These are phyloP conservation scores for Penicillium atrosanguineum DNA, from an alignment of 495 filamentous ascomycete species.

Conservation along the genomic window DNA sequence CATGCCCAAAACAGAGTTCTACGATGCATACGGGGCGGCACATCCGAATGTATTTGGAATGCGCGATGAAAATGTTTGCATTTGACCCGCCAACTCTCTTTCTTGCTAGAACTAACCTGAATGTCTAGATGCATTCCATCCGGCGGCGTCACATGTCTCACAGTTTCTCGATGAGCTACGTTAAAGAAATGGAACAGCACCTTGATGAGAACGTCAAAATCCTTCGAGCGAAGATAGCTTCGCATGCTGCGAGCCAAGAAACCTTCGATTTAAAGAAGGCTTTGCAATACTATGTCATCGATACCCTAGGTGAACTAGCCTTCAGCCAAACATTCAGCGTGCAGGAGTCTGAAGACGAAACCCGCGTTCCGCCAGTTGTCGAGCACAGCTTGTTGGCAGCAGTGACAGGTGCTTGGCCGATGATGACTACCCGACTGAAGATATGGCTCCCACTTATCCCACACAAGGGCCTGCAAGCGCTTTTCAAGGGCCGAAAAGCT, in stretches of 20 bases:
- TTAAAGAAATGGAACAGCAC: constrained; percentile 14
- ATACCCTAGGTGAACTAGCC: constrained; percentile 6
- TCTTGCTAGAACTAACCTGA: not conserved
- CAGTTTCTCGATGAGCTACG: constrained; percentile 11
- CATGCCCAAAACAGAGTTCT: constrained; percentile 14
- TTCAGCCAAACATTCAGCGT: constrained; percentile 12
- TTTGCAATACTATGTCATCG: constrained; percentile 9
- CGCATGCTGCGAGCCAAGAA: not conserved
- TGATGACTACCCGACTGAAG: constrained; percentile 7
- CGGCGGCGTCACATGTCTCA: constrained; percentile 13
- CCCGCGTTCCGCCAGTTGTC: constrained; percentile 5
- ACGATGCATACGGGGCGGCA: constrained; percentile 14
- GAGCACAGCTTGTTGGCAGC: constrained; percentile 14
- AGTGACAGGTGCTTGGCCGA: constrained; percentile 13
- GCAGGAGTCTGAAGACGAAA: constrained; percentile 8
- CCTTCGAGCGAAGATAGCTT: constrained; percentile 6
- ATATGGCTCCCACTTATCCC: constrained; percentile 11
- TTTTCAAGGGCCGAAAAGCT: constrained; percentile 7
- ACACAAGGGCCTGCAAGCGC: constrained; percentile 4
- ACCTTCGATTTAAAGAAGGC: constrained; percentile 9
- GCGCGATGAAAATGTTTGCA: constrained; percentile 8
- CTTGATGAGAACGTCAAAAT: constrained; percentile 7
- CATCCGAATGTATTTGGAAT: constrained; percentile 13
- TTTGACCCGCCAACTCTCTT: not conserved
- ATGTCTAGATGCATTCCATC: constrained; percentile 7